Evolutionary conservation across 345 rosid species (phyloP).

Genomic region (Passiflora organensis): DNA sequence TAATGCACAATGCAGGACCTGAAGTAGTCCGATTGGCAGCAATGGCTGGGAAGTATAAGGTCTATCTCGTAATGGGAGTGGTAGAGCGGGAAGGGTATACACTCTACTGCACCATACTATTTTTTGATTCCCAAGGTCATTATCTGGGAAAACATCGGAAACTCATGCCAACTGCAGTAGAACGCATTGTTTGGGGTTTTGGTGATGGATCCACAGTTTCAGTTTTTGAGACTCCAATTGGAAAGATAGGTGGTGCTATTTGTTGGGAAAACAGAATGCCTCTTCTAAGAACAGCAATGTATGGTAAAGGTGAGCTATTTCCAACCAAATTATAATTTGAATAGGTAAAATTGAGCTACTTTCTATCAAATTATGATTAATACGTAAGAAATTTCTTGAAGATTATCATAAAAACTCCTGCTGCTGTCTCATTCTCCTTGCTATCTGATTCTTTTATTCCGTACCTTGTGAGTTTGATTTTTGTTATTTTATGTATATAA

Average conservation of each 20-base stretch:
- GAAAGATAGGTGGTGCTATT: slow-evolving; percentile 86
- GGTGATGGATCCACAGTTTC: slow-evolving; percentile 94
- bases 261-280: slow-evolving; percentile 99
- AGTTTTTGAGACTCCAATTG: slow-evolving; percentile 70
- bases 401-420: neutral
- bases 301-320: slow-evolving; percentile 64
- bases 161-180: slow-evolving; percentile 84
- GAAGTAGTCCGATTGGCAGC: slow-evolving; percentile 75
- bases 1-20: slow-evolving; percentile 45
- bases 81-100: slow-evolving; percentile 95
- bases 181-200: slow-evolving; percentile 91
- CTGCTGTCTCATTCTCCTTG: neutral
- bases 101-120: slow-evolving; percentile 66
- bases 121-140: slow-evolving; percentile 74
- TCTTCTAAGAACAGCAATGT: slow-evolving; percentile 85
- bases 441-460: too few species aligned
- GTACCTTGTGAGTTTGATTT: too few species aligned
- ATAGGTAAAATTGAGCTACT: neutral
- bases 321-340: too few species aligned
- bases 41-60: slow-evolving; percentile 85
- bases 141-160: slow-evolving; percentile 89
- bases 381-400: too few species aligned
- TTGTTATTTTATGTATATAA: too few species aligned
- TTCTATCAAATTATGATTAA: too few species aligned
- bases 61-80: slow-evolving; percentile 83